Evolutionary conservation across 129 eudicot genomes (phyloP).

Genomic region (Helichrysum umbraculigerum): DNA sequence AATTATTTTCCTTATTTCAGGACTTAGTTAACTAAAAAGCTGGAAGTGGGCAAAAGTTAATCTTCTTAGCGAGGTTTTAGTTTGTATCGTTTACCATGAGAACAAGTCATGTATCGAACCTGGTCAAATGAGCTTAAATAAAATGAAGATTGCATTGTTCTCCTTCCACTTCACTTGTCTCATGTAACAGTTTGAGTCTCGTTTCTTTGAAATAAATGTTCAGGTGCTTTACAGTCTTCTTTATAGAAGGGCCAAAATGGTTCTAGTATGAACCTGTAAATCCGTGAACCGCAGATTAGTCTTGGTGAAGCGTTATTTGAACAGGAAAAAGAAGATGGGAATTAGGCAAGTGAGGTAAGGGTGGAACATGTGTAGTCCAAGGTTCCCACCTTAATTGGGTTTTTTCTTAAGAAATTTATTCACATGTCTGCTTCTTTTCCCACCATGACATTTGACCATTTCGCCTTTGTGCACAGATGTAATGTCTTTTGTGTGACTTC

Average conservation of each 20-base stretch:
- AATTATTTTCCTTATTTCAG: conserved; percentile 5
- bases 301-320: conserved; percentile 4
- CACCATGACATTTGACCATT: conserved; percentile 19
- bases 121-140: neutral
- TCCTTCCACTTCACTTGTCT: neutral
- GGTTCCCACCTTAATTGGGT: conserved; percentile 11
- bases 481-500: conserved; percentile 6
- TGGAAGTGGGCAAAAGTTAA: neutral
- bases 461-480: neutral
- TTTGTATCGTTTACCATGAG: neutral
- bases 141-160: neutral
- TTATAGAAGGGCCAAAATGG: neutral
- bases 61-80: neutral
- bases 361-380: conserved; percentile 30
- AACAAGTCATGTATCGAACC: neutral
- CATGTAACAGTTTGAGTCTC: neutral
- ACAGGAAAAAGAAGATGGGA: conserved; percentile 22
- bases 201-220: neutral
- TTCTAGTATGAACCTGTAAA: neutral
- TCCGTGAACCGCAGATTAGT: conserved; percentile 6
- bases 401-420: conserved; percentile 13
- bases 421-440: conserved; percentile 17
- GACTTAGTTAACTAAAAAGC: conserved; percentile 15
- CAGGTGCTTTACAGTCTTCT: neutral
- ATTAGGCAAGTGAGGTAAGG: conserved; percentile 9